These are phyloP conservation scores for Clitopilus passeckerianus DNA, from an alignment of 768 basidiomycete genomes.

Conservation along the genomic window DNA sequence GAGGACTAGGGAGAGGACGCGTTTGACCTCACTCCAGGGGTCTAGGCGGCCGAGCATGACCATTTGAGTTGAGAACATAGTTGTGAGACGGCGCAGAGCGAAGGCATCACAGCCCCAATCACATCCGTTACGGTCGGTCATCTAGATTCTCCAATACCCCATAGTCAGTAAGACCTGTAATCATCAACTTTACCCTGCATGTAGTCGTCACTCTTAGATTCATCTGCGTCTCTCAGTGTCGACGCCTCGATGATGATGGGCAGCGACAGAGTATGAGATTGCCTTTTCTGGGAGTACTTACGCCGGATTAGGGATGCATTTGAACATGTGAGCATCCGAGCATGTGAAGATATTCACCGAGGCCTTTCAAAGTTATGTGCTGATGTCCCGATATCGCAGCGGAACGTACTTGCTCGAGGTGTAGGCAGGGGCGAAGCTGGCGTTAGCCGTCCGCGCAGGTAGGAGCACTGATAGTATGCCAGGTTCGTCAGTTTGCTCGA, in stretches of 20 bases:
- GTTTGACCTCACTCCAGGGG: background rate
- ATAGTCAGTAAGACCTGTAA: background rate
- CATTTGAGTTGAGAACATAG: background rate
- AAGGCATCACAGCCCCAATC: background rate
- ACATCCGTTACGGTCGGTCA: background rate
- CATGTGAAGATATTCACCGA: background rate
- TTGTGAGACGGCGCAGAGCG: background rate
- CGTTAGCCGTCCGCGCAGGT: background rate
- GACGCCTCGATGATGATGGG: background rate
- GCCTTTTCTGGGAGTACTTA: background rate
- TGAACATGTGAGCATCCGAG: background rate
- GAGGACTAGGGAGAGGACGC: background rate
- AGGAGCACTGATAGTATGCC: background rate
- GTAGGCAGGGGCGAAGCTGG: background rate
- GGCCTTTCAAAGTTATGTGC: background rate
- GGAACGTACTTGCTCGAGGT: background rate
- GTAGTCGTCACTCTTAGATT: background rate
- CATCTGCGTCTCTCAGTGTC: background rate
- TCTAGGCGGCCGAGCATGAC: background rate
- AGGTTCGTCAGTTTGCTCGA: background rate
- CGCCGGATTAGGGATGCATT: too few relatives aligned
- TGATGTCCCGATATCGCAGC: background rate
- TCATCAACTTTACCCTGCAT: background rate
- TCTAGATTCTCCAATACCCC: too few relatives aligned
- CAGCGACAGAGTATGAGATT: background rate